These are phyloP conservation scores for Hibiscus syriacus DNA, from an alignment of 345 rosid species.

Conservation along the genomic window DNA sequence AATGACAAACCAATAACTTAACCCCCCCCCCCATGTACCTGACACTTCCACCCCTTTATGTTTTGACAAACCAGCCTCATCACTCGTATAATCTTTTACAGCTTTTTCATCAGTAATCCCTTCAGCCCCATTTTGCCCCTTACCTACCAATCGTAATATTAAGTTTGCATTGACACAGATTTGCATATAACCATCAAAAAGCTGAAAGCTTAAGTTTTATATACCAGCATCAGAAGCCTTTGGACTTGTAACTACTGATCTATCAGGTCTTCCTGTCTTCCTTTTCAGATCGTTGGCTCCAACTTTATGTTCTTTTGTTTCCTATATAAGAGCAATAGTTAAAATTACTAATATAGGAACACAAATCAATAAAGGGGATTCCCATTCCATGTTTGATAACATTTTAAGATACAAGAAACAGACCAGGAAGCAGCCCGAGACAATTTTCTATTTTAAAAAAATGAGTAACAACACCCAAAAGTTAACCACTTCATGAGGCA, in stretches of 20 bases:
- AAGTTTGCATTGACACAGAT: background rate
- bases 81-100: constrained; percentile 14
- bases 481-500: too few relatives aligned
- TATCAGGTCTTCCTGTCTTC: constrained; percentile 41
- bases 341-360: constrained; percentile 1
- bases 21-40: constrained; percentile 23
- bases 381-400: background rate
- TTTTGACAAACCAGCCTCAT: constrained; percentile 21
- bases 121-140: constrained; percentile 15
- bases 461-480: too few relatives aligned
- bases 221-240: constrained; percentile 26
- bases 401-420: background rate
- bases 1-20: background rate
- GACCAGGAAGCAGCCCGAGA: background rate
- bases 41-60: constrained; percentile 15
- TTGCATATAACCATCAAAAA: background rate
- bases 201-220: constrained; percentile 4
- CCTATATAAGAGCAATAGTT: constrained; percentile 12
- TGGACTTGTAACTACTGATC: constrained; percentile 8
- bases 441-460: too few relatives aligned
- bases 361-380: background rate
- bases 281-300: constrained; percentile 30
- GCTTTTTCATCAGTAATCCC: constrained; percentile 16
- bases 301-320: constrained; percentile 13
- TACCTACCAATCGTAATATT: constrained; percentile 23